Evolutionary conservation across 345 rosid genomes (phyloP).

Genomic region (Salix suchowensis): DNA sequence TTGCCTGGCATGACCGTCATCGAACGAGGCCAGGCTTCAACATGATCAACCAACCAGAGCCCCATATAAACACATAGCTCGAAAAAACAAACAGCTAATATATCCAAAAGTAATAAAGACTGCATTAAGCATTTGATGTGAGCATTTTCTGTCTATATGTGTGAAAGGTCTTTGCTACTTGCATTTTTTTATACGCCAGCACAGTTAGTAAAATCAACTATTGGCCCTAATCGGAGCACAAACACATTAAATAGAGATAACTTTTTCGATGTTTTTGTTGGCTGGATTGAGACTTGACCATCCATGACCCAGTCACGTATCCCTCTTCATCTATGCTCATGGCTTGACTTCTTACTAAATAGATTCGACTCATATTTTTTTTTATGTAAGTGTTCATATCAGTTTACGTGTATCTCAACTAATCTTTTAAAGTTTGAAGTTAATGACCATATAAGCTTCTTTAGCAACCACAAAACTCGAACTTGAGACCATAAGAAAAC

Average conservation of each 20-base stretch:
- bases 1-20: background rate
- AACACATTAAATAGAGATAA: background rate
- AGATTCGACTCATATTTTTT: no score
- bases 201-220: background rate
- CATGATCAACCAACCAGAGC: background rate
- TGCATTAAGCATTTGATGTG: background rate
- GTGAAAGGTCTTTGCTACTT: background rate
- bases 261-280: background rate
- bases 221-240: no score
- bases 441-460: no score
- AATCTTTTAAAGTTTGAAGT: no score
- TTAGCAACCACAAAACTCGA: no score
- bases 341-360: background rate
- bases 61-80: background rate
- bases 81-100: background rate
- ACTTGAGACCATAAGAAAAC: no score
- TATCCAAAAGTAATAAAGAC: background rate
- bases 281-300: background rate
- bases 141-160: background rate
- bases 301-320: background rate
- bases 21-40: background rate
- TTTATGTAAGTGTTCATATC: no score
- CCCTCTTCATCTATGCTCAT: background rate
- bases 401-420: rapidly evolving
- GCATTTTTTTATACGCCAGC: background rate